Evolutionary conservation across 176 grass and related monocot genomes (phyloP), one percentile per base, ranked within the genome.

Genomic region (Juncus inflexus): DNA sequence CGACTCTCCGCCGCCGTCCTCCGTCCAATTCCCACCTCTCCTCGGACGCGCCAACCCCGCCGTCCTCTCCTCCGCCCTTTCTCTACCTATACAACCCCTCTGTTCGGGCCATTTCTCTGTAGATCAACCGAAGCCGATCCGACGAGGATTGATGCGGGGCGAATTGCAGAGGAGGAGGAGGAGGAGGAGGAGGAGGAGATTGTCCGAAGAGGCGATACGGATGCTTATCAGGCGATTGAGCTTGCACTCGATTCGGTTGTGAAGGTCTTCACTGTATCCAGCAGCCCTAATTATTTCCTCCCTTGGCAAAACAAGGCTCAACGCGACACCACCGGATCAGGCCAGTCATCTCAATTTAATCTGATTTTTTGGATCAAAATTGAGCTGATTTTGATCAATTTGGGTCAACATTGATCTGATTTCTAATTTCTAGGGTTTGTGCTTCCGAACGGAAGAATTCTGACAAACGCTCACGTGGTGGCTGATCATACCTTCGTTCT

Each of bases 261-360:
- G 60, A 92, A 97, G 88, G 77, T 97, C n/a, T 97, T 97, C 72
- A 89, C 85, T 50, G 94, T 97, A 41, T 97, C 94, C 5, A 91
- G 94, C 52, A 89, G 88, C 76, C 94, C 94, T 65, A 97, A 91
- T 62, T 97, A 89, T 80, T 97, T 89, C 71, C 73, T 91, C 1
- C 94, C 94, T 15, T 97, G 94, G 94, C 94, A 97, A 75, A 97
- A 91, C 78, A 97, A 97, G 74, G 69, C 88, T n/a, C 94, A 97
- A 80, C 77, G 88, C 50, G 94, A 97, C 77, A 97, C 79, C 85
- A 91, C 86, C 82, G 94, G 94, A 65, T 97, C 94, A 3, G 94
- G 94, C 91, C 66, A 72, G 80, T 3, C 12, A 58, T 57, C 15
- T 12, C 58, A 35, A 3, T 57, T 39, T 39, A 38, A 62, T 35